Base-by-base conservation (phyloP, 257 asterid genomes). In the Thymus quinquecostatus region DNA sequence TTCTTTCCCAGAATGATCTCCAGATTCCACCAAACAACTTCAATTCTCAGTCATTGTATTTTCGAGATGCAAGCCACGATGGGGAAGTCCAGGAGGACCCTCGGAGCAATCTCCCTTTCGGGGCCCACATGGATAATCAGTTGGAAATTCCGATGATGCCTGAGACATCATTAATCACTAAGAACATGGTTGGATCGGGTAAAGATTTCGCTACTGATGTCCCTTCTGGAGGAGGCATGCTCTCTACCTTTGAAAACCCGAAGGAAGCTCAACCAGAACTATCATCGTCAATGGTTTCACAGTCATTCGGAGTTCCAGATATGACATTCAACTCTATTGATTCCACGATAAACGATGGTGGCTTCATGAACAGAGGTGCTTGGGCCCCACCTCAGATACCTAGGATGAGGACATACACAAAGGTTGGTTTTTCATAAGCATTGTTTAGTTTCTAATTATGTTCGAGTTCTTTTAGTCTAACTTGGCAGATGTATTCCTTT, bases 221-320 rank as follows among this genome's bases (percentile, higher is more conserved):
- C 61, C 85, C 88, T 1, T 41, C 92, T 10, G 92, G 83, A 43
- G 96, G 93, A 32, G 93, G 84, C 68, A 70, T 89, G 85, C 80
- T 91, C 77, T 76, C 92, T 10, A 64, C 79, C 77, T 92, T 82
- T 36, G 92, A 88, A 50, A 87, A 83, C 70, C 87, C 86, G 49
- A 87, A 86, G 83, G 98, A 86, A 62, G 66, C 89, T 72, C 96
- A 84, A 72, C 97, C 96, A 5, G 99, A 92, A 51, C 87, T 88
- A 43, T 87, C 97, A 6, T 78, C 97, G 34, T 95, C 99, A 13
- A 84, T 95, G 90, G 98, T 92, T 78, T 84, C 98, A 30, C 98
- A 88, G 80, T 87, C 99, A 53, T 95, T 95, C 83, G 98, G 97
- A 72, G 95, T 95, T 72, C 92, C 97, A 12, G 99, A 92, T 58